Conservation (phyloP, 495 filamentous ascomycete species). For the Aspergillus cavernicola region DNA sequence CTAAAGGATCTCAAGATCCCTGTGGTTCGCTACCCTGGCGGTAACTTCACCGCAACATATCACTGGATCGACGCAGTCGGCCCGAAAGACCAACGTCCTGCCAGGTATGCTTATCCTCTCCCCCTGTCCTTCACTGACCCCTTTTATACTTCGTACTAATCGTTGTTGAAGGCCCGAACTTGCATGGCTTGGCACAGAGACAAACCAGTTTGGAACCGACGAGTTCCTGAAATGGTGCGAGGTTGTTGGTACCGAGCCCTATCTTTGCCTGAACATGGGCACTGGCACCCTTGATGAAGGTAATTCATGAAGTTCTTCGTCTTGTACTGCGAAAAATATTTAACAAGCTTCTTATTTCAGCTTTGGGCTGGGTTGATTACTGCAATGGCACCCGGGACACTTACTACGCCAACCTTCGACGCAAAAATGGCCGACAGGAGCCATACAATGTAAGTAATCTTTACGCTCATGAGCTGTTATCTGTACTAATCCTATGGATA, state of each 20-base stretch:
- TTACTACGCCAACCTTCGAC: constrained; percentile 72
- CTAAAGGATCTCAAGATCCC: constrained; percentile 68
- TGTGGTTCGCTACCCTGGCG: constrained; percentile 74
- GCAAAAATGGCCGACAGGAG: constrained; percentile 65
- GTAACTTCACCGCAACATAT: constrained; percentile 78
- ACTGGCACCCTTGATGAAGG: constrained; percentile 70
- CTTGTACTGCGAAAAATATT: not conserved
- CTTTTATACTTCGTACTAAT: constrained; percentile 1
- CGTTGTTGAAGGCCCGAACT: constrained; percentile 55
- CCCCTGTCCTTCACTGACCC: not conserved
- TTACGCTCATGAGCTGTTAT: not conserved
- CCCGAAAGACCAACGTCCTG: constrained; percentile 61
- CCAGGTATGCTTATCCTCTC: constrained; percentile 29
- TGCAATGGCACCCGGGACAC: constrained; percentile 71
- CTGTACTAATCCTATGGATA: constrained; percentile 13
- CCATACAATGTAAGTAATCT: constrained; percentile 59
- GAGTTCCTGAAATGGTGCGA: constrained; percentile 81
- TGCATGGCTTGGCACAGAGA: constrained; percentile 71
- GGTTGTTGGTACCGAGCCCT: constrained; percentile 65
- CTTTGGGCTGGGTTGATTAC: constrained; percentile 76
- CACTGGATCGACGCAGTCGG: constrained; percentile 80
- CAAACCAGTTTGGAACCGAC: constrained; percentile 76
- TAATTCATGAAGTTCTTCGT: constrained; percentile 20
- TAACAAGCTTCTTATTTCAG: constrained; percentile 24
- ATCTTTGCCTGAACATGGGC: constrained; percentile 72